Evolutionary conservation across 2,329 filamentous ascomycete genomes (phyloP), one percentile per base, ranked within the genome.

Genomic region (Rutstroemia sp.): DNA sequence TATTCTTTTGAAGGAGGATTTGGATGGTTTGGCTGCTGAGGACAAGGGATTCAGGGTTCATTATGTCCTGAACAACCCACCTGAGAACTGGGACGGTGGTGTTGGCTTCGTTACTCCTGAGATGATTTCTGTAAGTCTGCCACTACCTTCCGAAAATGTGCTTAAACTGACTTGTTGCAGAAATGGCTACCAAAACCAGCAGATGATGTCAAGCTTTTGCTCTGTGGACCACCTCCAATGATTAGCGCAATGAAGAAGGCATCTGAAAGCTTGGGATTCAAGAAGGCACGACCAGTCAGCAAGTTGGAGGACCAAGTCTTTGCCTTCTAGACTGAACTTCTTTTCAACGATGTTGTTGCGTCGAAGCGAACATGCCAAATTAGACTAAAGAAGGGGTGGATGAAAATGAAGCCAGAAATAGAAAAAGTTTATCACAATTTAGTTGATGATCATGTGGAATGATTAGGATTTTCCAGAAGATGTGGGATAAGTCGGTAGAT

Each of bases 271-370:
- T 80, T 97, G 19, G 94, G 94, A 58, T 99, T 87, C 79, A 82
- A 89, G 70, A 97, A 97, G 81, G 89, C 94, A 44, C 84, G 86
- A 60, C 90, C 92, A 46, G 92, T 97, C 67, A 96, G 92, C 85
- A 97, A 97, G 83, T 85, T 97, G 54, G 88, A 92, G 71, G 94
- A 99, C 73, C 94, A 97, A 75, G 90, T 99, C 65, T 99, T 99
- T 77, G 91, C 90, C 70, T 99, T 99, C 76, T 91, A 88, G 54
- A 62, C 30, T 19, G 10, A 12, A 34, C 4, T 12, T 34, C 30
- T 34, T 34, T 12, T 34, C 30, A 5, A 12, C 12, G 4, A 5
- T 34, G 30, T 12, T 12, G 30, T 9, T 12, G 10, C 10, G 30
- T 27, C 12, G 10, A 34, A 3, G 30, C 4, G 10, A 34, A 34